These are phyloP conservation scores for Dendrobium catenatum DNA, from an alignment of 106 monocot genomes.

Conservation along the genomic window DNA sequence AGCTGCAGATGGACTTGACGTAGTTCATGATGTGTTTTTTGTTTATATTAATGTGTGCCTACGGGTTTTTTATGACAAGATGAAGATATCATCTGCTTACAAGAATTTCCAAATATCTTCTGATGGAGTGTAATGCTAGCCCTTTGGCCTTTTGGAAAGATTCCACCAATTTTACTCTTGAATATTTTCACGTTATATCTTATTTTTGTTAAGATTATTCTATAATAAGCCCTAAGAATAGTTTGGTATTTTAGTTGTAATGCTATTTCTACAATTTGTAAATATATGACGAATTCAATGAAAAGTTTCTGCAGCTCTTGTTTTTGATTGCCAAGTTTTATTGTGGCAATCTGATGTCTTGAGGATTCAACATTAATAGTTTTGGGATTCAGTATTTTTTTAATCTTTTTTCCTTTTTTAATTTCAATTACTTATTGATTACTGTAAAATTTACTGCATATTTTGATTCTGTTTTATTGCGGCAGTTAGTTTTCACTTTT, in stretches of 20 bases:
- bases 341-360: neutral
- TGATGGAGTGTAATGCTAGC: neutral
- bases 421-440: neutral
- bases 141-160: neutral
- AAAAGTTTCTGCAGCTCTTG: neutral
- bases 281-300: neutral
- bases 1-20: neutral
- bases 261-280: too few species aligned
- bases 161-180: neutral
- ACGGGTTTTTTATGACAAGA: neutral
- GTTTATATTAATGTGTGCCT: neutral
- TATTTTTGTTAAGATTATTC: too few species aligned
- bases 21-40: neutral
- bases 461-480: neutral
- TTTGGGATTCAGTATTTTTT: neutral
- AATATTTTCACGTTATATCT: too few species aligned
- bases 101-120: neutral
- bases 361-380: neutral
- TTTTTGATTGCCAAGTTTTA: neutral
- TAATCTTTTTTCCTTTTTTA: neutral
- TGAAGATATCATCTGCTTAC: neutral
- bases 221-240: too few species aligned
- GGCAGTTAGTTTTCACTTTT: neutral
- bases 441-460: too few species aligned
- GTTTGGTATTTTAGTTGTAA: too few species aligned